Evolutionary conservation across 1,139 yeast species (phyloP).

Genomic region (Yamadazyma mexicana): DNA sequence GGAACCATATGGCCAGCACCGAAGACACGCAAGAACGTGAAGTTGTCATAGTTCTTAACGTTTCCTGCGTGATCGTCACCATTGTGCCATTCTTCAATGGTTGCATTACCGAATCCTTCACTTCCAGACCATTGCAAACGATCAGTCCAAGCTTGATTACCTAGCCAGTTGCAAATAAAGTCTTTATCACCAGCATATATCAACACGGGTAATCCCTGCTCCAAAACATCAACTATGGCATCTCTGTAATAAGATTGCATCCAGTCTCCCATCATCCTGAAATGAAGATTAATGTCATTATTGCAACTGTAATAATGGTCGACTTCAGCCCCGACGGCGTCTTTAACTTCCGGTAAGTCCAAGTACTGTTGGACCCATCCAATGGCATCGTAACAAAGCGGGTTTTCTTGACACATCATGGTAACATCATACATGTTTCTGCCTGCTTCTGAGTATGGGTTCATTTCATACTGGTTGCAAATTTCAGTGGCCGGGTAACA

Average conservation of each 20-base stretch:
- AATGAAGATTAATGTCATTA: constrained; percentile 75
- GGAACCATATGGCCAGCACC: constrained; percentile 81
- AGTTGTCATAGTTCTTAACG: constrained; percentile 51
- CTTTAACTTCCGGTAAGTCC: constrained; percentile 37
- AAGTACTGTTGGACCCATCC: constrained; percentile 29
- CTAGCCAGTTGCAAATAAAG: constrained; percentile 40
- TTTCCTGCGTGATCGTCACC: constrained; percentile 56
- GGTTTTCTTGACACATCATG: constrained; percentile 71
- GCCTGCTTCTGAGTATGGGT: constrained; percentile 40
- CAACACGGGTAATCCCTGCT: constrained; percentile 22
- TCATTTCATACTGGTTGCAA: constrained; percentile 24
- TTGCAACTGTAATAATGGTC: constrained; percentile 72
- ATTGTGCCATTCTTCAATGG: constrained; percentile 41
- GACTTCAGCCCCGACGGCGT: constrained; percentile 77
- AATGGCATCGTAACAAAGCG: constrained; percentile 57
- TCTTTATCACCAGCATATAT: constrained; percentile 40
- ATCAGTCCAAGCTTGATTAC: constrained; percentile 35
- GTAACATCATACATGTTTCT: constrained; percentile 91
- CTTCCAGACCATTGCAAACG: constrained; percentile 29
- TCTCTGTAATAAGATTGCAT: constrained; percentile 46
- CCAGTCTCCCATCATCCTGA: constrained; percentile 84
- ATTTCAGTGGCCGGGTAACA: constrained; percentile 75
- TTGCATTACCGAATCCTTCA: constrained; percentile 22
- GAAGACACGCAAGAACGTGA: constrained; percentile 60
- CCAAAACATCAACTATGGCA: constrained; percentile 8